phyloP scores from a whole-genome alignment of 805 yeast genomes.

The Yarrowia divulgata region DNA sequence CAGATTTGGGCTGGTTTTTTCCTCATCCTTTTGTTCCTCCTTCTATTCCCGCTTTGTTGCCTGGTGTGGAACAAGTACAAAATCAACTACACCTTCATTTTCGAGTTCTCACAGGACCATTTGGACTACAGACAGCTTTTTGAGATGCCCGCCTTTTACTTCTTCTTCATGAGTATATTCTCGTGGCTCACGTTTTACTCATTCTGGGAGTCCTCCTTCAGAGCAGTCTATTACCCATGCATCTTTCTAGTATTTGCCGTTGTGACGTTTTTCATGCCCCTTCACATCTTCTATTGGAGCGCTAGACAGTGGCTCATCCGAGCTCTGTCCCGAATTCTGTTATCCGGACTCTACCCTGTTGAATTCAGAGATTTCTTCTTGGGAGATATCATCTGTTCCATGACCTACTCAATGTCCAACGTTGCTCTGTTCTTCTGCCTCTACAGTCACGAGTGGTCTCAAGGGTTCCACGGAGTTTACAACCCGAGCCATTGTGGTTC shows the following conservation, averaged over 20 bases:
- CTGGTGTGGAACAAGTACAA: conserved; percentile 74
- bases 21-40: conserved; percentile 63
- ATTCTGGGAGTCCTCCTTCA: conserved; percentile 65
- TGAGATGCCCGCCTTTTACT: conserved; percentile 65
- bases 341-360: conserved; percentile 91
- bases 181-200: conserved; percentile 79
- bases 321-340: conserved; percentile 71
- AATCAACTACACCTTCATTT: conserved; percentile 89
- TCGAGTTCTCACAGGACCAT: conserved; percentile 77
- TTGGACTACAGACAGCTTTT: conserved; percentile 71
- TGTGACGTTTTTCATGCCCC: conserved; percentile 65
- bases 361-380: conserved; percentile 93
- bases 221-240: conserved; percentile 83
- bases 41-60: conserved; percentile 73
- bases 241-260: conserved; percentile 65
- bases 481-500: conserved; percentile 43
- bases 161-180: conserved; percentile 64
- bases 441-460: conserved; percentile 73
- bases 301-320: conserved; percentile 80
- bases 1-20: conserved; percentile 96
- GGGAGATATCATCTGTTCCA: conserved; percentile 89
- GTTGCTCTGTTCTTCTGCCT: conserved; percentile 85
- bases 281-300: conserved; percentile 60
- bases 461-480: conserved; percentile 45
- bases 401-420: conserved; percentile 88